Evolutionary conservation across 495 filamentous ascomycete species (phyloP).

Genomic region (Penicillium pancosmium): DNA sequence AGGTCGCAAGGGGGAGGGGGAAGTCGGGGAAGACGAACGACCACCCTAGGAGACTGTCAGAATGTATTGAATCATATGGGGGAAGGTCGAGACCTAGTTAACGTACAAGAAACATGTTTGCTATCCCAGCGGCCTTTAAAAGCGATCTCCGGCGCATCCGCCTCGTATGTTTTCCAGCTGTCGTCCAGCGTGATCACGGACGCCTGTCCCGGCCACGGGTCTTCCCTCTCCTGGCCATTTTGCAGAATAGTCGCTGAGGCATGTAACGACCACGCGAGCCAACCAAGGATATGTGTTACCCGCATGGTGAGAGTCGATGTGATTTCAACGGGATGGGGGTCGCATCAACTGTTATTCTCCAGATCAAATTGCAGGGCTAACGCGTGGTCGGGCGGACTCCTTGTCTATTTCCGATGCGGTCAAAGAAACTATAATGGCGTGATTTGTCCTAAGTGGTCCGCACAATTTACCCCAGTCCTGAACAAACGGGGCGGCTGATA

Average conservation of each 20-base stretch:
- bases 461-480: background rate
- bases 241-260: conserved; percentile 57
- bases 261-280: conserved; percentile 21
- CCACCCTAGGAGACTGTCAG: conserved; percentile 38
- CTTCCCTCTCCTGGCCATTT: conserved; percentile 58
- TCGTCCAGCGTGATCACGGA: conserved; percentile 27
- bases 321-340: conserved; percentile 1
- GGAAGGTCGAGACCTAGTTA: conserved; percentile 8
- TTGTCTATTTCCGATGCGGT: conserved; percentile 11
- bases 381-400: conserved; percentile 1
- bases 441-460: conserved; percentile 13
- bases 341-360: conserved; percentile 14
- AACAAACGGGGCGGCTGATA: background rate
- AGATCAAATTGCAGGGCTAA: conserved; percentile 4
- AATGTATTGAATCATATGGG: conserved; percentile 5
- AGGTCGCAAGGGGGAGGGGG: background rate
- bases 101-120: conserved; percentile 67
- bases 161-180: conserved; percentile 54
- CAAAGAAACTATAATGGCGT: conserved; percentile 23
- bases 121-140: conserved; percentile 75
- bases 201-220: conserved; percentile 40
- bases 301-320: conserved; percentile 22
- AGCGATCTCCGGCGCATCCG: conserved; percentile 61
- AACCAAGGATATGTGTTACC: conserved; percentile 11
- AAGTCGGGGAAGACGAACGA: conserved; percentile 33